Conservation (phyloP, 164 flowering plant genomes). For the Stephania yunnanensis region DNA sequence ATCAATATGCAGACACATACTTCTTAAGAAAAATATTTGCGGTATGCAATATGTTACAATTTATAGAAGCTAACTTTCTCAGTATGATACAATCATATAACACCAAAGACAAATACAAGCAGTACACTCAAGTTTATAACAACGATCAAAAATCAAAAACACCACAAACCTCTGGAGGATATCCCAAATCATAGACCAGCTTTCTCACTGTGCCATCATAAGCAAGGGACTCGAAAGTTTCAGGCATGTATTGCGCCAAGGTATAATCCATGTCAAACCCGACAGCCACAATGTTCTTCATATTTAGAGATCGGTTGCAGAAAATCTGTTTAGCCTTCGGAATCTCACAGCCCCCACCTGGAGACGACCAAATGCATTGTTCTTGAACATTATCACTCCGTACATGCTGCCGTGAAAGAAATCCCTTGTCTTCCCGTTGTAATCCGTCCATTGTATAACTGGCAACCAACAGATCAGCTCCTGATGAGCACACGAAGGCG, state of each 20-base stretch:
- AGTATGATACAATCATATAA: too few relatives aligned
- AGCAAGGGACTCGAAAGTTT: conserved; percentile 93
- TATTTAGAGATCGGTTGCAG: conserved; percentile 90
- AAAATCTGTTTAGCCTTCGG: conserved; percentile 73
- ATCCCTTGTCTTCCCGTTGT: conserved; percentile 20
- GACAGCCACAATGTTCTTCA: conserved; percentile 85
- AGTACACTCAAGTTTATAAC: background rate
- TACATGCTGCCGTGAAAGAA: conserved; percentile 18
- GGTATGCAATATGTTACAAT: too few relatives aligned
- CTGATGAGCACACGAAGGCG: background rate
- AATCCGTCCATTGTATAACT: conserved; percentile 42
- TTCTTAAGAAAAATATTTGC: too few relatives aligned
- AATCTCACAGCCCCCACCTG: conserved; percentile 48
- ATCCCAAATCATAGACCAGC: conserved; percentile 80
- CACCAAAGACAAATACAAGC: background rate
- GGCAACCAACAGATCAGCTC: conserved; percentile 12
- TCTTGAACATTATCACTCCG: conserved; percentile 21
- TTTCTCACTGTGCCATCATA: conserved; percentile 82
- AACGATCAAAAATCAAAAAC: background rate
- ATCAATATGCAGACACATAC: too few relatives aligned
- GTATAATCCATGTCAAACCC: conserved; percentile 99
- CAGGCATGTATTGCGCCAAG: conserved; percentile 91
- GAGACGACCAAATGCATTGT: conserved; percentile 64
- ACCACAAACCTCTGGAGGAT: conserved; percentile 73
- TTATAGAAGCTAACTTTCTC: too few relatives aligned